Conservation (phyloP, 1,284 basidiomycete genomes). For the Cryptococcus maquisensis region DNA sequence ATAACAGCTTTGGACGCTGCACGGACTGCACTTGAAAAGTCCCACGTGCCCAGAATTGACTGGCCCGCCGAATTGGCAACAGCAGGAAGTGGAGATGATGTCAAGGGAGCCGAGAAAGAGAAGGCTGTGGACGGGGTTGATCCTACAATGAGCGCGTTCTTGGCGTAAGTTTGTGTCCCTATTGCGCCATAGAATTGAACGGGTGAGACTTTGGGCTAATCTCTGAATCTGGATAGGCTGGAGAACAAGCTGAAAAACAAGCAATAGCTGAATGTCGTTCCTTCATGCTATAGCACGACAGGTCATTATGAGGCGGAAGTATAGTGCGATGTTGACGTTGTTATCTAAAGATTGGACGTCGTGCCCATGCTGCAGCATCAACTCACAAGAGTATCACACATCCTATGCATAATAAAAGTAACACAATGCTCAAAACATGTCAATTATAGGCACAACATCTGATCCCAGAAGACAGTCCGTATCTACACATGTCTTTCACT, state of each 20-base stretch:
- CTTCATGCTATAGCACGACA: neutral
- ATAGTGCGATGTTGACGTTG: no score
- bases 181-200: no score
- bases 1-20: slow-evolving; percentile 56
- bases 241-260: slow-evolving; percentile 34
- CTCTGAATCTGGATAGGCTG: slow-evolving; percentile 13
- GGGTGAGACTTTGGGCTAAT: neutral
- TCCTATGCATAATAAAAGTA: neutral
- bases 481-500: neutral
- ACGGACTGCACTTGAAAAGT: slow-evolving; percentile 53
- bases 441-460: neutral
- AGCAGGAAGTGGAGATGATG: slow-evolving; percentile 8
- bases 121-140: slow-evolving; percentile 21
- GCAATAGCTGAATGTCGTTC: neutral
- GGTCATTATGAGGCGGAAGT: neutral
- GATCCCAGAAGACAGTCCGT: neutral
- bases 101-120: slow-evolving; percentile 9
- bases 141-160: slow-evolving; percentile 32
- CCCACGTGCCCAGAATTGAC: slow-evolving; percentile 56
- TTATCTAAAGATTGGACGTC: no score
- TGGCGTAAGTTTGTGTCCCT: slow-evolving; percentile 39
- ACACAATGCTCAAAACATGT: neutral
- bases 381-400: no score
- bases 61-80: slow-evolving; percentile 59
- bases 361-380: neutral